Evolutionary conservation across 345 rosid genomes (phyloP).

Genomic region (Eucalyptus pumila): DNA sequence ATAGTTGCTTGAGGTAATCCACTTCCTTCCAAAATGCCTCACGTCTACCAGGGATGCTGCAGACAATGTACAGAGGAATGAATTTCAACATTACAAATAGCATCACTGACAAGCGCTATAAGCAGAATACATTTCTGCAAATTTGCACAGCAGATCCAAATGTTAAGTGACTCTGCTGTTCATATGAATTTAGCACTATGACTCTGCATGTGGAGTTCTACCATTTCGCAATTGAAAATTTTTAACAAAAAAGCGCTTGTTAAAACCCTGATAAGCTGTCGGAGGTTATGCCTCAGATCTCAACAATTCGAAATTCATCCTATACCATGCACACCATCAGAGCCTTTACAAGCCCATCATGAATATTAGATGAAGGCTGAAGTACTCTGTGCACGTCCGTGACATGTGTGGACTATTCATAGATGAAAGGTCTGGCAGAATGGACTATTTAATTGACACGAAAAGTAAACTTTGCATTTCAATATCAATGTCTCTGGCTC

Average conservation of each 20-base stretch:
- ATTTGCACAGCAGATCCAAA: background rate
- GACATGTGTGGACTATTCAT: background rate
- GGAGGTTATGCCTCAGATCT: background rate
- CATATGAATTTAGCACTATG: background rate
- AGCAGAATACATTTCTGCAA: background rate
- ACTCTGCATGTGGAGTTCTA: background rate
- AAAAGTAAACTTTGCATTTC: background rate
- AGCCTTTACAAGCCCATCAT: background rate
- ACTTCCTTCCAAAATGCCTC: conserved; percentile 41
- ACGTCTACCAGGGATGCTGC: conserved; percentile 21
- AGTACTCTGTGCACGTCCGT: background rate
- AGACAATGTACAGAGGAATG: background rate
- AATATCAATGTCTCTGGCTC: background rate
- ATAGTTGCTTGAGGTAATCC: conserved; percentile 9
- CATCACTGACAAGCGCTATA: background rate
- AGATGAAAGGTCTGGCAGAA: background rate
- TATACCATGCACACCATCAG: background rate
- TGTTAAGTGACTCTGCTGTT: background rate
- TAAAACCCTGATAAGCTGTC: background rate
- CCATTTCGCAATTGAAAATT: background rate
- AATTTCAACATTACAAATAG: background rate
- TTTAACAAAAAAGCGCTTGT: background rate
- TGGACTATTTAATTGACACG: background rate
- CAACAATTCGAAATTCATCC: background rate
- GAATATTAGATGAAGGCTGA: background rate